Conservation (phyloP, 306 rosid genomes). For the Cyclanthera cordifolia region DNA sequence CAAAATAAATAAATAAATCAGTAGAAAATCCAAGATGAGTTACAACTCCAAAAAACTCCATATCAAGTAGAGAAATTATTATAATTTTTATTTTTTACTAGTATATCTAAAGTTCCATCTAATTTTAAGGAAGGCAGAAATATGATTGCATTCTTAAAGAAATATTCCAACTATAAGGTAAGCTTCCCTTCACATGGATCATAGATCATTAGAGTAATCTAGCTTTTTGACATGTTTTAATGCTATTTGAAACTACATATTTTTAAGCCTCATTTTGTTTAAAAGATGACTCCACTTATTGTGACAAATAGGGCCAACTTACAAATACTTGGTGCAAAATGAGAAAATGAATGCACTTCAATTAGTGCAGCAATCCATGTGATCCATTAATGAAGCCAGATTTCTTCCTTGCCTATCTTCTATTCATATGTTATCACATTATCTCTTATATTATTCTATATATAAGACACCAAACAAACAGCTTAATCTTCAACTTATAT, state of each 20-base stretch:
- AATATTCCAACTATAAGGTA: background rate
- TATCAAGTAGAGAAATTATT: too few species aligned
- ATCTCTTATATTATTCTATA: background rate
- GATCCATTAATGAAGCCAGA: background rate
- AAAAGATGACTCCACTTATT: background rate
- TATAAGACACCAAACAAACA: background rate
- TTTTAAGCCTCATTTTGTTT: background rate
- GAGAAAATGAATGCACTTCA: background rate
- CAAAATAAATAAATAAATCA: too few species aligned
- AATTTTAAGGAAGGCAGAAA: background rate
- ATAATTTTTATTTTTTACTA: too few species aligned
- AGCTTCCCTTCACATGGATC: background rate
- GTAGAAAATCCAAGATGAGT: too few species aligned
- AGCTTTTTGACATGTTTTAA: background rate
- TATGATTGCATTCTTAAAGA: background rate
- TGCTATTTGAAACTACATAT: background rate
- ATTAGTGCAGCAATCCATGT: slow-evolving; percentile 6
- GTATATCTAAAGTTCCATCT: too few species aligned
- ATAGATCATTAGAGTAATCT: background rate
- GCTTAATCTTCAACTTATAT: background rate
- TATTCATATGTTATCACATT: too few species aligned
- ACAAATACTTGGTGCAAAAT: background rate
- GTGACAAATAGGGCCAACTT: background rate
- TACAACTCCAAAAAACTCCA: too few species aligned
- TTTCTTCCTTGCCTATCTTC: background rate